phyloP scores from a whole-genome alignment of 2,329 filamentous ascomycete species.

The Ophiostoma ulmi region DNA sequence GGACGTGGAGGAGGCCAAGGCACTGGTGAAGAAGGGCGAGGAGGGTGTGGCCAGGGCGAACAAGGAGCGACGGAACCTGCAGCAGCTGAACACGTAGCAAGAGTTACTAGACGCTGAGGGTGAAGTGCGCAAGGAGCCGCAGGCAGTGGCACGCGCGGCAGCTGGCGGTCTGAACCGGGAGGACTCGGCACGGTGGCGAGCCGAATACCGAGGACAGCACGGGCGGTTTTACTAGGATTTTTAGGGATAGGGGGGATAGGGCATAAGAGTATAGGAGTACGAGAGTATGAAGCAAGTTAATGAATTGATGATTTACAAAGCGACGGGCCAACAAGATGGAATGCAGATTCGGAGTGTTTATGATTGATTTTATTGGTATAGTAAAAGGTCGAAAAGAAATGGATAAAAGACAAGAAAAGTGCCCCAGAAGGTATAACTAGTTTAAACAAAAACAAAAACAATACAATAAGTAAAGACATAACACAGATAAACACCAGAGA shows the following conservation, averaged over 20 bases:
- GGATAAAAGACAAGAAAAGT: not conserved
- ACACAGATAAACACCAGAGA: not conserved
- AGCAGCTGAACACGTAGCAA: not conserved
- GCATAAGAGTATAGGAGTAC: not conserved
- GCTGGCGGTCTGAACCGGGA: not conserved
- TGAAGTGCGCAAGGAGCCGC: not conserved
- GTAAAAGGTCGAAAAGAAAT: not conserved
- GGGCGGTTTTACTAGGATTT: not conserved
- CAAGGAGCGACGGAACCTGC: not conserved
- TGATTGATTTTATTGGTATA: constrained; percentile 12
- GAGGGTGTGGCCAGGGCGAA: constrained; percentile 10
- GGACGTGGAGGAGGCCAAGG: constrained; percentile 95
- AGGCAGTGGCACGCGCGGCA: not conserved
- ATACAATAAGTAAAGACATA: not conserved
- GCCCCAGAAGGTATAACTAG: not conserved
- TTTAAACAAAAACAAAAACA: not conserved
- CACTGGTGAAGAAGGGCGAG: constrained; percentile 52
- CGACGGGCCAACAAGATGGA: not conserved
- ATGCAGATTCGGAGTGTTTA: not conserved
- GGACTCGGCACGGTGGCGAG: not conserved
- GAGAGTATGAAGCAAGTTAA: too few species aligned
- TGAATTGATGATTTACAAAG: too few species aligned
- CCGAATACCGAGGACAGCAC: not conserved
- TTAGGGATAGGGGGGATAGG: not conserved
- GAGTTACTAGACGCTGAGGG: not conserved